Percentiles rank a stretch among this genome's conserved stretches.
These are phyloP conservation scores for Allium fistulosum DNA, from an alignment of 106 monocot genomes.

Conservation along the genomic window DNA sequence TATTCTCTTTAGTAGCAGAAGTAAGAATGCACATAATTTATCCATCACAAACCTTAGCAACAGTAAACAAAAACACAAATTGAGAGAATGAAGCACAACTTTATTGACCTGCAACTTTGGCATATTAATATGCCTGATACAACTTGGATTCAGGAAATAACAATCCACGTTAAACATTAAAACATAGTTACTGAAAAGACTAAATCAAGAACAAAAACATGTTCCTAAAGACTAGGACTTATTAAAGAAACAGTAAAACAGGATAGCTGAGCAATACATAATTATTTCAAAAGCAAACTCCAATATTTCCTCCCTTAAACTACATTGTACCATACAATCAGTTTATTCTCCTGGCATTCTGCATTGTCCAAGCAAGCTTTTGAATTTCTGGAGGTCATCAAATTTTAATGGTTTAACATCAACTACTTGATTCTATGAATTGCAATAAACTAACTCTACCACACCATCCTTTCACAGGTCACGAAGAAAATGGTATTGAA, in stretches of 20 bases:
- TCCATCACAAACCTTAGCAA: too few relatives aligned
- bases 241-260: not conserved
- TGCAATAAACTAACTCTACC: not conserved
- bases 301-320: not conserved
- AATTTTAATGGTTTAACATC: conserved; percentile 1
- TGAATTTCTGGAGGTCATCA: not conserved
- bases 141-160: not conserved
- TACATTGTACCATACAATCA: not conserved
- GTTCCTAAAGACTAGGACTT: too few relatives aligned
- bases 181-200: too few relatives aligned
- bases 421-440: not conserved
- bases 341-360: not conserved
- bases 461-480: not conserved
- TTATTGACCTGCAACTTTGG: not conserved
- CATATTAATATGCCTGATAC: not conserved
- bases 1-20: too few relatives aligned
- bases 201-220: too few relatives aligned
- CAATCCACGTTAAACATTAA: not conserved
- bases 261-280: not conserved
- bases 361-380: not conserved
- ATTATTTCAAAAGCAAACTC: not conserved
- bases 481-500: not conserved
- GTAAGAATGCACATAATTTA: too few relatives aligned
- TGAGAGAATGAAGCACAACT: not conserved
- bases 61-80: not conserved